Evolutionary conservation across 192 early-diverging fungal genomes (phyloP), one percentile per base, ranked within the genome.

Genomic region (Entomortierella parvispora): DNA sequence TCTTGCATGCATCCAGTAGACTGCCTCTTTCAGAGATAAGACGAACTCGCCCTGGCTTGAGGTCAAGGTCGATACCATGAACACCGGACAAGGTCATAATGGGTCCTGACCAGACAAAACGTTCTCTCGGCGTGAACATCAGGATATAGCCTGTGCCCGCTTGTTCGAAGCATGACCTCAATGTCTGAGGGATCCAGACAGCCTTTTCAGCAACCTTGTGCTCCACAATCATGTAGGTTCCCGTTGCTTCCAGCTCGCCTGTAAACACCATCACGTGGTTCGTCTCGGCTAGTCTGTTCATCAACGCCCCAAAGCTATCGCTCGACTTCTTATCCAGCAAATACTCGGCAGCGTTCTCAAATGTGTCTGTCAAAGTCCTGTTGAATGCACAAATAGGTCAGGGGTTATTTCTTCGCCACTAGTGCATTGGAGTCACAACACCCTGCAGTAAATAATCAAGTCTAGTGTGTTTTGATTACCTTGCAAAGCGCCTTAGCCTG

Each of bases 311-410:
- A 72, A 82, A 65, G 47, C 74, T 79, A 22, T 81, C 83, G 43
- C 88, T 85, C 6, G 63, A 64, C 43, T 77, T 77, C 47, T 54
- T 77, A 56, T 90, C 85, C 28, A 92, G 71, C 9, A 81, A 71
- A 65, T 93, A 94, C 77, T 96, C 94, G 12, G 93, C 84, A 12
- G 93, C 84, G 65, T 94, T 93, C 50, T 90, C 87, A 42, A 89
- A 81, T 17, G 88, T 80, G n/a, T 70, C 71, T 44, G 85, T 88
- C 28, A 89, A 62, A 2, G 79, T 82, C 65, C 85, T 87, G 65
- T 2, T n/a, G n/a, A 34, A 6, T 11, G n/a, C 14, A 51, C 17
- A 4, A 32, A 11, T 4, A 33, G 7, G n/a, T 7, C 34, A 37
- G 51, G 23, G 8, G 33, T 49, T 49, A n/a, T n/a, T n/a, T n/a